phyloP scores from a whole-genome alignment of 805 yeast genomes.

The Phaffomyces thermotolerans region DNA sequence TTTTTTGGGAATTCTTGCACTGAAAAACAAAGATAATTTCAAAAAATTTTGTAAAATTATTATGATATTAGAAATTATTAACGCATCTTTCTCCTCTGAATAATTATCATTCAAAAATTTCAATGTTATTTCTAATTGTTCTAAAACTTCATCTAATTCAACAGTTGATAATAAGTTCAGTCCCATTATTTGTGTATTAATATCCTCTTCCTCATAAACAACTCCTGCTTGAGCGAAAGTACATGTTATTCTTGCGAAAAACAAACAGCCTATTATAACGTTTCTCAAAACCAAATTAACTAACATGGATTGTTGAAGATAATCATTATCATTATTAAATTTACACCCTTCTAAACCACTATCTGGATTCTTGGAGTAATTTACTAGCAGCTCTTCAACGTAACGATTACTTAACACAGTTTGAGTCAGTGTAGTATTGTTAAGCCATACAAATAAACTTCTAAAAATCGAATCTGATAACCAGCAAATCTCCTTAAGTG shows the following conservation, averaged over 20 bases:
- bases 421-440: conserved; percentile 66
- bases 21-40: conserved; percentile 14
- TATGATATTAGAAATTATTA: conserved; percentile 15
- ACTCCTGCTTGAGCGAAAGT: conserved; percentile 48
- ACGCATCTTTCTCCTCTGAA: conserved; percentile 15
- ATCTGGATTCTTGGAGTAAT: conserved; percentile 26
- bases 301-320: conserved; percentile 13
- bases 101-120: conserved; percentile 25
- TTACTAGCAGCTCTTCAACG: conserved; percentile 50
- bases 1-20: conserved; percentile 9
- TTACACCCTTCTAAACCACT: conserved; percentile 9
- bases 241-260: conserved; percentile 42
- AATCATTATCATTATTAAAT: not conserved
- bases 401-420: conserved; percentile 71
- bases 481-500: conserved; percentile 37
- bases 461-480: conserved; percentile 48
- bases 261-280: conserved; percentile 45
- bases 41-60: conserved; percentile 16
- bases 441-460: conserved; percentile 64
- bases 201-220: conserved; percentile 68
- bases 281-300: conserved; percentile 46
- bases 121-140: conserved; percentile 28
- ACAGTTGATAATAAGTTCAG: conserved; percentile 32
- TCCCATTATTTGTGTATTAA: conserved; percentile 58
- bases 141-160: conserved; percentile 15